phyloP scores from a whole-genome alignment of 106 monocot genomes.

The Dioscorea alata region DNA sequence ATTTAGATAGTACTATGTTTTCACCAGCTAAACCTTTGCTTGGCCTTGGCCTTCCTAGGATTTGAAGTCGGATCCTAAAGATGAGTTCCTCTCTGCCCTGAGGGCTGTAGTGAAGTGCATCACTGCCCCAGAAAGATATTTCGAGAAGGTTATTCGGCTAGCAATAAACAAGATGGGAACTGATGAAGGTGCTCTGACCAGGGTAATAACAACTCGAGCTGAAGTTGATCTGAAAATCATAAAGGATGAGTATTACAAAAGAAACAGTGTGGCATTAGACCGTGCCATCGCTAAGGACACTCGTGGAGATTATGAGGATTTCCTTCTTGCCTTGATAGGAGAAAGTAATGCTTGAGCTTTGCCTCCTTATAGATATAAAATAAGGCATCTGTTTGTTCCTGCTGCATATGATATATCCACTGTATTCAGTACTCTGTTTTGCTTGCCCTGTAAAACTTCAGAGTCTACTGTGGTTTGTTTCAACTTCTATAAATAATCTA shows the following conservation, averaged over 20 bases:
- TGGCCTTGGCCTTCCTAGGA: constrained; percentile 31
- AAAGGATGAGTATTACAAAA: constrained; percentile 51
- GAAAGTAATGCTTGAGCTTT: constrained; percentile 25
- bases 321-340: constrained; percentile 55
- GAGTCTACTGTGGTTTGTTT: too few relatives aligned
- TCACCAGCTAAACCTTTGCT: not conserved
- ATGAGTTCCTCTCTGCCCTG: constrained; percentile 54
- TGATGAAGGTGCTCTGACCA: constrained; percentile 60
- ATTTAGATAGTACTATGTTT: not conserved
- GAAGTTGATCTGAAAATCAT: constrained; percentile 60
- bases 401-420: too few relatives aligned
- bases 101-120: constrained; percentile 33
- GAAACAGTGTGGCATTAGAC: constrained; percentile 55
- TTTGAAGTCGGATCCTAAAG: constrained; percentile 53
- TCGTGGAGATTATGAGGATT: constrained; percentile 55
- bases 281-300: constrained; percentile 49
- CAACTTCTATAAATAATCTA: too few relatives aligned
- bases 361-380: too few relatives aligned
- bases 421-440: too few relatives aligned
- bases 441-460: too few relatives aligned
- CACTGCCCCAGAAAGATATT: constrained; percentile 49
- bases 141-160: constrained; percentile 56
- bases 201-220: constrained; percentile 61
- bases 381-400: too few relatives aligned
- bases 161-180: constrained; percentile 60